Percentiles rank a stretch among this genome's conserved stretches.
These are phyloP conservation scores for Saccharomyces hybrid DNA, from an alignment of 1,139 yeast species.

Conservation along the genomic window DNA sequence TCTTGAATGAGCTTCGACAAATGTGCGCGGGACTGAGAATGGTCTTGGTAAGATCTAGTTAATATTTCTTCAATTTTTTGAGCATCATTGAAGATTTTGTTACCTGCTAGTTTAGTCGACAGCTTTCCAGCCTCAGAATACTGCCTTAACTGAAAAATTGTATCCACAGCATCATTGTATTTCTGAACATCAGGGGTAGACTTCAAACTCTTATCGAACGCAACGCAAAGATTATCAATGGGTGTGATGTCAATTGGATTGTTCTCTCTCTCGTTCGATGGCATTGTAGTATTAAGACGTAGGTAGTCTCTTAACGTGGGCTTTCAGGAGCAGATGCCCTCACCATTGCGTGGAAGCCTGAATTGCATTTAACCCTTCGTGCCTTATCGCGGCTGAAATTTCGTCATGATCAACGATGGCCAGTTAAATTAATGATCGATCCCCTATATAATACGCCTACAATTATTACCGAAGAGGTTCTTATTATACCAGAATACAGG, in stretches of 20 bases:
- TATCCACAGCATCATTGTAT: slow-evolving; percentile 5
- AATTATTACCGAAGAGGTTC: neutral
- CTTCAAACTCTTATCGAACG: slow-evolving; percentile 1
- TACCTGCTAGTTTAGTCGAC: slow-evolving; percentile 2
- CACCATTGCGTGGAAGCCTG: neutral
- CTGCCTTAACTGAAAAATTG: neutral
- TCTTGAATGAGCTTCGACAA: slow-evolving; percentile 11
- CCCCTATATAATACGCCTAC: neutral
- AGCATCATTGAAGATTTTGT: neutral
- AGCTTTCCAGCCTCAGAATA: neutral
- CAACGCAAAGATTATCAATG: slow-evolving; percentile 1
- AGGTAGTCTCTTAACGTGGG: neutral
- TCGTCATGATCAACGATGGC: neutral
- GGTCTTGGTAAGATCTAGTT: slow-evolving; percentile 24
- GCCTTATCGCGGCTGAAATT: neutral
- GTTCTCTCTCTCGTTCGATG: neutral
- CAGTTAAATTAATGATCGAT: neutral
- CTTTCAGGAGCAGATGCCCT: neutral
- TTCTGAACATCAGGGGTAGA: slow-evolving; percentile 4
- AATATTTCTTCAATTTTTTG: slow-evolving; percentile 18
- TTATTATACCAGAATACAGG: neutral
- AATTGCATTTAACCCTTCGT: neutral
- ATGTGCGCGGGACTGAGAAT: slow-evolving; percentile 17
- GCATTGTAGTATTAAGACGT: neutral
- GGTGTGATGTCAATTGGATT: neutral